These are phyloP conservation scores for Thermoascus crustaceus DNA, from an alignment of 2,329 filamentous ascomycete species.

Conservation along the genomic window DNA sequence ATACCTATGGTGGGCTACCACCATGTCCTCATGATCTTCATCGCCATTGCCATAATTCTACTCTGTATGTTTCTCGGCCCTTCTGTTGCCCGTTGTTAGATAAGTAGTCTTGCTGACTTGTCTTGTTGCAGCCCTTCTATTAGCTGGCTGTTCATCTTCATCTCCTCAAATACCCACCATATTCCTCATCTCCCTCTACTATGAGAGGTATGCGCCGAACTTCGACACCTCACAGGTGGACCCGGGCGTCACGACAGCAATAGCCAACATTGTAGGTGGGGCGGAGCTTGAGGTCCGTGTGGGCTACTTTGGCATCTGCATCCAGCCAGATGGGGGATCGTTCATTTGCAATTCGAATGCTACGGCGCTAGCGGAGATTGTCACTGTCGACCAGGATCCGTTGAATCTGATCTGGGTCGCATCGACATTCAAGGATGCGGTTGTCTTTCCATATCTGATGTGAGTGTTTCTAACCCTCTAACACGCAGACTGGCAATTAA, in stretches of 20 bases:
- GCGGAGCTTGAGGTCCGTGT: conserved; percentile 84
- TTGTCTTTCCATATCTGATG: conserved; percentile 96
- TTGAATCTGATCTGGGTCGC: conserved; percentile 97
- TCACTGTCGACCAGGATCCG: conserved; percentile 86
- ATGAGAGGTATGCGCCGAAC: conserved; percentile 72
- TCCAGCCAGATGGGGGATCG: conserved; percentile 79
- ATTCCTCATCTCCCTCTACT: conserved; percentile 97
- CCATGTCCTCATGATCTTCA: conserved; percentile 95
- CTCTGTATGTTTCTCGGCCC: conserved; percentile 59
- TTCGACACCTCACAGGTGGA: conserved; percentile 85
- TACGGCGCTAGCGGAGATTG: conserved; percentile 79
- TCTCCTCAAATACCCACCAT: conserved; percentile 91
- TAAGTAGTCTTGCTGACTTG: conserved; percentile 12
- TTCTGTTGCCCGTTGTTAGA: too few species aligned
- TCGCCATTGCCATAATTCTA: conserved; percentile 86
- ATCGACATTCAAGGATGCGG: conserved; percentile 94
- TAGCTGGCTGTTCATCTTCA: conserved; percentile 94
- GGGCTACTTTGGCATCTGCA: conserved; percentile 96
- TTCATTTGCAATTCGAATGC: conserved; percentile 98
- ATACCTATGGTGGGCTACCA: conserved; percentile 60
- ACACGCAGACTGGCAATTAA: conserved; percentile 1
- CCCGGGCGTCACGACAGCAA: conserved; percentile 75
- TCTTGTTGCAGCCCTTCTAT: conserved; percentile 60
- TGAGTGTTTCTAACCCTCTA: conserved; percentile 42
- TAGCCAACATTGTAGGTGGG: conserved; percentile 79